Evolutionary conservation across 192 early-diverging fungal species (phyloP).

Genomic region (Chytriomyces sp.): DNA sequence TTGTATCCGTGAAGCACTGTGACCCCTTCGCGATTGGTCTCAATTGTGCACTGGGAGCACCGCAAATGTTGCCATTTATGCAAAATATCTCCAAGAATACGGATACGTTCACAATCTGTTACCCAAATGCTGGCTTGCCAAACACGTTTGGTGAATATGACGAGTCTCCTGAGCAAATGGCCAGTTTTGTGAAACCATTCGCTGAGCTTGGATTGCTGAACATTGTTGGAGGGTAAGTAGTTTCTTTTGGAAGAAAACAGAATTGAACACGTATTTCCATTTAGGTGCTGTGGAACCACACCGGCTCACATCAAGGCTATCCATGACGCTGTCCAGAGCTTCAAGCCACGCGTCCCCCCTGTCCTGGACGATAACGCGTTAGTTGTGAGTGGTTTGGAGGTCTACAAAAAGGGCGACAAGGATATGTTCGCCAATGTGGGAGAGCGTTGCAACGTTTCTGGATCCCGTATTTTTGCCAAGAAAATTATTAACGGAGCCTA

Average conservation of each 20-base stretch:
- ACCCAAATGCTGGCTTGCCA: slow-evolving; percentile 95
- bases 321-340: slow-evolving; percentile 73
- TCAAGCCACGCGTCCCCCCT: slow-evolving; percentile 77
- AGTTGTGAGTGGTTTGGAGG: slow-evolving; percentile 82
- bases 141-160: slow-evolving; percentile 98
- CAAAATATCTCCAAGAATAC: slow-evolving; percentile 86
- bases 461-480: slow-evolving; percentile 92
- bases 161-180: slow-evolving; percentile 85
- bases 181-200: slow-evolving; percentile 79
- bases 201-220: slow-evolving; percentile 91
- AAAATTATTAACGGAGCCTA: slow-evolving; percentile 90
- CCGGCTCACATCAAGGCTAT: slow-evolving; percentile 90
- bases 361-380: slow-evolving; percentile 67
- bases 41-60: slow-evolving; percentile 69
- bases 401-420: slow-evolving; percentile 75
- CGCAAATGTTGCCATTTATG: slow-evolving; percentile 95
- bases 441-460: slow-evolving; percentile 96
- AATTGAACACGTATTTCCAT: not conserved
- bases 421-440: slow-evolving; percentile 94
- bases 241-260: not conserved
- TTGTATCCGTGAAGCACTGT: slow-evolving; percentile 77
- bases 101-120: slow-evolving; percentile 81
- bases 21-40: slow-evolving; percentile 85
- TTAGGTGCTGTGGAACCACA: slow-evolving; percentile 89
- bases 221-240: slow-evolving; percentile 78